A percentile compares a stretch with the other conserved stretches of the same genome.
phyloP scores from a whole-genome alignment of 2,329 filamentous ascomycete species.

The Sarocladiaceae sp. region DNA sequence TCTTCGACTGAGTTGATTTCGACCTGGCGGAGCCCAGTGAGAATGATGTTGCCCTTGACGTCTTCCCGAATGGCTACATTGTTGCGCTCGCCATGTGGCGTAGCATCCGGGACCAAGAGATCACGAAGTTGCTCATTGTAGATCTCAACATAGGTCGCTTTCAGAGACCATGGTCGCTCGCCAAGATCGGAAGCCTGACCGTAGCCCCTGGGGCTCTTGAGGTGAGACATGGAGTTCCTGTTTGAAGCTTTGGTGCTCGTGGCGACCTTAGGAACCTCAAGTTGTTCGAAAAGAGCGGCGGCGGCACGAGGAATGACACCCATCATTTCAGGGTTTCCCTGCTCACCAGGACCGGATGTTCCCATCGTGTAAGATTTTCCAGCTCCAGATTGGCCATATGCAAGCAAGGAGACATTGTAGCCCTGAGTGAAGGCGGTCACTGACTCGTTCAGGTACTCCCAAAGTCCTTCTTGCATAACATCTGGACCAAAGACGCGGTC shows the following conservation, averaged over 20 bases:
- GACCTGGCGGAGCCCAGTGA: slow-evolving; percentile 85
- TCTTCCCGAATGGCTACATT: slow-evolving; percentile 93
- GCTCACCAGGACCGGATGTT: slow-evolving; percentile 79
- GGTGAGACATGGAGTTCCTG: slow-evolving; percentile 68
- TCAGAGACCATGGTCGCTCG: slow-evolving; percentile 85
- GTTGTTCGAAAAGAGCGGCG: slow-evolving; percentile 78
- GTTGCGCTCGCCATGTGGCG: slow-evolving; percentile 64
- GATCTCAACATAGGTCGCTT: slow-evolving; percentile 93
- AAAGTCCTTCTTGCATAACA: slow-evolving; percentile 80
- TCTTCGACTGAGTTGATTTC: slow-evolving; percentile 91
- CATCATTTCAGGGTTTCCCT: slow-evolving; percentile 67
- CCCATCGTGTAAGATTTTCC: slow-evolving; percentile 99
- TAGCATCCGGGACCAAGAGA: slow-evolving; percentile 74
- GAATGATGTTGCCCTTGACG: slow-evolving; percentile 85
- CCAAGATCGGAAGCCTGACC: slow-evolving; percentile 38
- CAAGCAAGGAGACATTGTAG: slow-evolving; percentile 96
- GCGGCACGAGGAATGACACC: slow-evolving; percentile 95
- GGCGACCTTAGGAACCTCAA: slow-evolving; percentile 58
- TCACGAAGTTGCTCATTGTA: slow-evolving; percentile 97
- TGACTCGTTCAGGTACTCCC: slow-evolving; percentile 90
- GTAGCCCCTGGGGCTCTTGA: slow-evolving; percentile 77
- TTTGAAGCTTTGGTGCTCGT: slow-evolving; percentile 36
- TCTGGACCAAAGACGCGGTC: slow-evolving; percentile 89
- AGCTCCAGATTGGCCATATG: slow-evolving; percentile 95
- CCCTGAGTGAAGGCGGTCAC: slow-evolving; percentile 88